A percentile compares a stretch with the other conserved stretches of the same genome.
phyloP scores from a whole-genome alignment of 2,329 filamentous ascomycete genomes.

The Cryphonectria japonica region DNA sequence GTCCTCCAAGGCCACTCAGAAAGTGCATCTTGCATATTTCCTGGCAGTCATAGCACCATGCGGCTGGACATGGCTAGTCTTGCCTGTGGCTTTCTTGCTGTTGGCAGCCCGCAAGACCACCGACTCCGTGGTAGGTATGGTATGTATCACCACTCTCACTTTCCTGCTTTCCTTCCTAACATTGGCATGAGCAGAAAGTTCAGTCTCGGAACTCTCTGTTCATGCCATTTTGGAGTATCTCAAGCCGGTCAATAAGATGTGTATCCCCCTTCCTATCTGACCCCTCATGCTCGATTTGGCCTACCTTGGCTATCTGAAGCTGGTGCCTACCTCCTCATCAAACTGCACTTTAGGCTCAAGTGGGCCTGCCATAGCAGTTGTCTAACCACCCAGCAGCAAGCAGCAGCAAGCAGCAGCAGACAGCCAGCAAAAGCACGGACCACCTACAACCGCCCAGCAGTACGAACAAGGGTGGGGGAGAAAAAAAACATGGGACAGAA shows the following conservation, averaged over 20 bases:
- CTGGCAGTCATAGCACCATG: slow-evolving; percentile 13
- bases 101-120: slow-evolving; percentile 17
- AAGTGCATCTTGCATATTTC: slow-evolving; percentile 17
- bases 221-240: slow-evolving; percentile 8
- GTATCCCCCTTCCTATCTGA: background rate
- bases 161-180: background rate
- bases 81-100: slow-evolving; percentile 18
- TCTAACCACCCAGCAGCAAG: background rate
- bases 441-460: slow-evolving; percentile 5
- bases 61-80: slow-evolving; percentile 16
- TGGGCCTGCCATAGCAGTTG: slow-evolving; percentile 18
- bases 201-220: slow-evolving; percentile 7
- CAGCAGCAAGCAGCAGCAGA: background rate
- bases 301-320: background rate
- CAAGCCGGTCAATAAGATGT: background rate
- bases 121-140: slow-evolving; percentile 18
- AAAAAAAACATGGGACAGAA: background rate
- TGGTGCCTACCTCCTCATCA: slow-evolving; percentile 11
- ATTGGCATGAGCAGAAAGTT: background rate
- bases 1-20: slow-evolving; percentile 23
- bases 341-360: slow-evolving; percentile 24
- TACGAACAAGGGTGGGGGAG: background rate
- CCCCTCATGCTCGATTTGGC: slow-evolving; percentile 2
- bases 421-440: slow-evolving; percentile 12
- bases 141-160: slow-evolving; percentile 10